Evolutionary conservation across 768 basidiomycete species (phyloP).

Genomic region (Mycena filopes): DNA sequence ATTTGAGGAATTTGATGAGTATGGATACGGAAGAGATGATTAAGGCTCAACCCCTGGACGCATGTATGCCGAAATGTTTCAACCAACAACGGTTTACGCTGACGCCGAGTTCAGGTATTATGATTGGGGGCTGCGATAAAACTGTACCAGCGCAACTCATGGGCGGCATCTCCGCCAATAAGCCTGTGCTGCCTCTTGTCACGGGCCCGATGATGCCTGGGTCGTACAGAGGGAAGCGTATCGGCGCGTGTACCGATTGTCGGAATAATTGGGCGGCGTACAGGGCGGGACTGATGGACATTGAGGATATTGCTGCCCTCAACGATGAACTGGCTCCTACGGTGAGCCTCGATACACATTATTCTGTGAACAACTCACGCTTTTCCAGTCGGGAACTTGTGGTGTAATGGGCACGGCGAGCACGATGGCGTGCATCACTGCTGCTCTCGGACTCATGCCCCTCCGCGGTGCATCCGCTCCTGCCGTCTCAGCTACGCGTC

Average conservation of each 20-base stretch:
- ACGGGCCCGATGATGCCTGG: conserved; percentile 36
- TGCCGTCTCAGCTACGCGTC: conserved; percentile 32
- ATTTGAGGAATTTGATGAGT: conserved; percentile 31
- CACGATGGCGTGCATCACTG: conserved; percentile 33
- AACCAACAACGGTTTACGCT: background rate
- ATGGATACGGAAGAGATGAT: conserved; percentile 37
- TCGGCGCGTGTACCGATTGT: conserved; percentile 34
- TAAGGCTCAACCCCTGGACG: conserved; percentile 34
- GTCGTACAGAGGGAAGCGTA: conserved; percentile 25
- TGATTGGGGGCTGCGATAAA: conserved; percentile 35
- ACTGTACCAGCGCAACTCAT: conserved; percentile 33
- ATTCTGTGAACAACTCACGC: conserved; percentile 1
- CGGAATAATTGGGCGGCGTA: conserved; percentile 33
- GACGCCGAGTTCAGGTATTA: conserved; percentile 22
- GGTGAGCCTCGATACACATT: background rate
- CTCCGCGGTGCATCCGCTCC: conserved; percentile 33
- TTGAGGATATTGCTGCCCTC: conserved; percentile 33
- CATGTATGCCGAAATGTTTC: conserved; percentile 19
- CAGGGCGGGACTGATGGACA: conserved; percentile 32
- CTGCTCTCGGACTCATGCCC: conserved; percentile 33
- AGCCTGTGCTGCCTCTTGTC: conserved; percentile 29
- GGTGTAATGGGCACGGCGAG: conserved; percentile 35
- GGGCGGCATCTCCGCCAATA: conserved; percentile 34
- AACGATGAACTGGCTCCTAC: conserved; percentile 35
- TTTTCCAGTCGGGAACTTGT: conserved; percentile 25